phyloP scores from a whole-genome alignment of 2,329 filamentous ascomycete genomes.

The Monosporascus sp. region DNA sequence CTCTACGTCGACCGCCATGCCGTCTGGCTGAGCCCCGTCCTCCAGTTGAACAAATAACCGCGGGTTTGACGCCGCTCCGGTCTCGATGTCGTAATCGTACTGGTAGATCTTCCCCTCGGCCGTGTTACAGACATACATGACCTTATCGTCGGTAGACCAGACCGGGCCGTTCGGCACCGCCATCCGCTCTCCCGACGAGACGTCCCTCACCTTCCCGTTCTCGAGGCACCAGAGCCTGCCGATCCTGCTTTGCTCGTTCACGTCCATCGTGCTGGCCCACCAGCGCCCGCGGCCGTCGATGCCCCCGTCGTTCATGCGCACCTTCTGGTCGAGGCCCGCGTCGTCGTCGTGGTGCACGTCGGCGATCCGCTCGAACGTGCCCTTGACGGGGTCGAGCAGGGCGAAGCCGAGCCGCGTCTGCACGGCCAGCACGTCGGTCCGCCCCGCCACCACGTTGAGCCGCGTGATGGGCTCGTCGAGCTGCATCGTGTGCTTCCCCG shows the following conservation, averaged over 20 bases:
- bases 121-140: conserved; percentile 4
- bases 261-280: conserved; percentile 21
- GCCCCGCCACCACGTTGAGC: conserved; percentile 11
- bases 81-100: conserved; percentile 11
- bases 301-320: conserved; percentile 21
- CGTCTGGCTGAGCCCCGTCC: conserved; percentile 6
- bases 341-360: conserved; percentile 7
- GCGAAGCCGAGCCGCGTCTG: conserved; percentile 15
- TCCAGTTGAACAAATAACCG: conserved; percentile 2
- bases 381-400: conserved; percentile 11
- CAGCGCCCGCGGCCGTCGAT: conserved; percentile 16
- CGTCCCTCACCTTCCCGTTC: conserved; percentile 4
- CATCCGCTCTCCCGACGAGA: conserved; percentile 7
- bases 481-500: conserved; percentile 5
- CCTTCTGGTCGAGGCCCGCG: conserved; percentile 9
- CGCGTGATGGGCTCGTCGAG: conserved; percentile 15
- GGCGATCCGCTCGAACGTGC: conserved; percentile 12
- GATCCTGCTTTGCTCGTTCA: conserved; percentile 15
- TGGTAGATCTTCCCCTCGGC: conserved; percentile 5
- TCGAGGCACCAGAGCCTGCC: conserved; percentile 17
- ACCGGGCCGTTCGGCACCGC: conserved; percentile 20
- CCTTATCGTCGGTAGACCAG: conserved; percentile 14
- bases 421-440: conserved; percentile 14
- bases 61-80: conserved; percentile 3
- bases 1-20: conserved; percentile 7